Evolutionary conservation across 495 filamentous ascomycete species (phyloP), one percentile per base, ranked within the genome.

Genomic region (Penicillium canescens): DNA sequence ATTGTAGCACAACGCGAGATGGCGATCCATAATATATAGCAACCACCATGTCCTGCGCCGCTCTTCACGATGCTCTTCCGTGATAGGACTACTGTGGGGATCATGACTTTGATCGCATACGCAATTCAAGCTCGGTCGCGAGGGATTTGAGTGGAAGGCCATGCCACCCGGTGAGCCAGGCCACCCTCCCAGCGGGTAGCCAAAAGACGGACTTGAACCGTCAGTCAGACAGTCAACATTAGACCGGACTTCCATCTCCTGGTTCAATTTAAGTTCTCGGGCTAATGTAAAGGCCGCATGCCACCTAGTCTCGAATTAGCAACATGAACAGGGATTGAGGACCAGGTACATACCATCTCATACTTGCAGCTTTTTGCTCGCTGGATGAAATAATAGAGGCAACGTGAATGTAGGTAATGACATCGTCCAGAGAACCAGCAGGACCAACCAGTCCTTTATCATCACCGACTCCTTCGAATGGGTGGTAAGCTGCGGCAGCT

Each of bases 271-370:
- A 40, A 96, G 78, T 70, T 96, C 92, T 62, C 91, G 82, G n/a
- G 91, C 91, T 39, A 97, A 74, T 18, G 90, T 90, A 82, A 92
- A 97, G 6, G 92, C 92, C 1, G 90, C 89, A 72, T 96, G 93
- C 92, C 92, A 97, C 92, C 92, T 76, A 43, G 21, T 42, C 18
- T n/a, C 10, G 8, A 14, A 23, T 42, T 14, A 52, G 40, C 46
- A 20, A 14, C 6, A 38, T 23, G 14, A 21, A 11, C 20, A 39
- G 43, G 7, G 18, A 23, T 31, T 31, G 28, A 9, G 28, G 8
- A 31, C 6, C 28, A 31, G 28, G 7, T 31, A 59, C 66, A 16
- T 51, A 76, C 92, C 92, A 97, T 56, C 92, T 78, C 66, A 97
- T 81, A 58, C 91, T 96, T 26, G 92, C 92, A 8, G 90, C 90